phyloP scores from a whole-genome alignment of 139 green algal species.

The Asterochloris erici region DNA sequence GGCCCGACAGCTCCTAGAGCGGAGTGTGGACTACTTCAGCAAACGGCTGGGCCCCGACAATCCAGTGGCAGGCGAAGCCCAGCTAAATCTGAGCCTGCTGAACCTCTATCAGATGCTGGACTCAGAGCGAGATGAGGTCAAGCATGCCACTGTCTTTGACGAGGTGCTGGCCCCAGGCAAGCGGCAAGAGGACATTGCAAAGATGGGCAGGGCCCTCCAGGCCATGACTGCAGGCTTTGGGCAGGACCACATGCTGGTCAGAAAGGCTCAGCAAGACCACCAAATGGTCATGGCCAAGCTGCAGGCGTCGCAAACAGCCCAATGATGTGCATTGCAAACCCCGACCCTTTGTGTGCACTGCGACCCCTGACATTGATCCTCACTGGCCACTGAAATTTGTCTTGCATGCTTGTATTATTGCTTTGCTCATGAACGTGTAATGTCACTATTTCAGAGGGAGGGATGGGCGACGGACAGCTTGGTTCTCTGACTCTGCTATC shows the following conservation, averaged over 20 bases:
- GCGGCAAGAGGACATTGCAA: constrained; percentile 1
- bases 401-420: too few species aligned
- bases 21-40: constrained; percentile 4
- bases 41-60: constrained; percentile 10
- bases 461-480: too few species aligned
- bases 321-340: neutral
- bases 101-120: constrained; percentile 4
- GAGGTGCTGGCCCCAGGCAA: neutral
- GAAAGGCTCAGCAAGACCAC: constrained; percentile 7
- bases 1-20: neutral
- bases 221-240: constrained; percentile 14
- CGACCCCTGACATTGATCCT: too few species aligned
- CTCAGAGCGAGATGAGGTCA: too few species aligned
- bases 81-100: neutral
- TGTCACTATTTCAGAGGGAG: too few species aligned
- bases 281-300: neutral
- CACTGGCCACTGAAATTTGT: too few species aligned
- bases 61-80: constrained; percentile 10
- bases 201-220: constrained; percentile 10
- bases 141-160: neutral
- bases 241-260: constrained; percentile 14
- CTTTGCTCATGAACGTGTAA: too few species aligned
- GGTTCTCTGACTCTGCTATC: neutral
- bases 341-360: too few species aligned
- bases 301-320: neutral